A percentile compares a stretch with the other conserved stretches of the same genome.
Conservation (phyloP, 2,329 filamentous ascomycete genomes). For the Curvularia spicifera region DNA sequence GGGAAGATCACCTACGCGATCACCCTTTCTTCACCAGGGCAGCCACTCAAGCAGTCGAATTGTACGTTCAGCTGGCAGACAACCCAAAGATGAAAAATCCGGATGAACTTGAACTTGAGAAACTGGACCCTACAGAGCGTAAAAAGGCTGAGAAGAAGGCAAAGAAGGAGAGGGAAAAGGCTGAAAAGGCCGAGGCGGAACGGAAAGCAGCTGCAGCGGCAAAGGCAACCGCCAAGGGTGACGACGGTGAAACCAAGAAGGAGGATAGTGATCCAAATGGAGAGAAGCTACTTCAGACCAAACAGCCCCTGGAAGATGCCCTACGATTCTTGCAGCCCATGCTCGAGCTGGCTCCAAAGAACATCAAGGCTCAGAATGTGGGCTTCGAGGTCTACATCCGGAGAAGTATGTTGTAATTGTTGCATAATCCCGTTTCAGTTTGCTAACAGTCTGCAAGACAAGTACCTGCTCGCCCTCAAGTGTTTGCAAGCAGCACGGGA, state of each 20-base stretch:
- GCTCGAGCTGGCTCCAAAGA: constrained; percentile 80
- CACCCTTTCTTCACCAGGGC: constrained; percentile 92
- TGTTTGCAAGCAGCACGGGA: constrained; percentile 77
- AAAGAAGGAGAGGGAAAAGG: constrained; percentile 73
- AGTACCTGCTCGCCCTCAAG: constrained; percentile 84
- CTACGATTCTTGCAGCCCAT: constrained; percentile 85
- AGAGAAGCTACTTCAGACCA: constrained; percentile 77
- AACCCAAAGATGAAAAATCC: constrained; percentile 70
- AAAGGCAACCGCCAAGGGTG: constrained; percentile 64
- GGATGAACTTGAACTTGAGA: constrained; percentile 63
- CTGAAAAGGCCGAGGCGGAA: constrained; percentile 77
- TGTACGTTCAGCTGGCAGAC: constrained; percentile 82
- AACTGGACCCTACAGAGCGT: constrained; percentile 66
- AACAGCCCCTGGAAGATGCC: constrained; percentile 82
- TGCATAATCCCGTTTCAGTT: background rate
- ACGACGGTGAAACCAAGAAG: constrained; percentile 73
- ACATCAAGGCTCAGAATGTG: constrained; percentile 78
- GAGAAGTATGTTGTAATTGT: constrained; percentile 67
- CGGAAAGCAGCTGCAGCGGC: constrained; percentile 78
- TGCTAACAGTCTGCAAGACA: constrained; percentile 62
- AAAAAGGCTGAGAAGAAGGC: constrained; percentile 93
- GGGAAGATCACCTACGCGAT: constrained; percentile 89
- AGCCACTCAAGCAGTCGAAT: constrained; percentile 78
- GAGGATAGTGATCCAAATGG: constrained; percentile 90
- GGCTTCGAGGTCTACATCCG: constrained; percentile 91